A percentile compares a stretch with the other conserved stretches of the same genome.
phyloP scores from a whole-genome alignment of 1,139 yeast species.

The Zygosaccharomyces sapae region DNA sequence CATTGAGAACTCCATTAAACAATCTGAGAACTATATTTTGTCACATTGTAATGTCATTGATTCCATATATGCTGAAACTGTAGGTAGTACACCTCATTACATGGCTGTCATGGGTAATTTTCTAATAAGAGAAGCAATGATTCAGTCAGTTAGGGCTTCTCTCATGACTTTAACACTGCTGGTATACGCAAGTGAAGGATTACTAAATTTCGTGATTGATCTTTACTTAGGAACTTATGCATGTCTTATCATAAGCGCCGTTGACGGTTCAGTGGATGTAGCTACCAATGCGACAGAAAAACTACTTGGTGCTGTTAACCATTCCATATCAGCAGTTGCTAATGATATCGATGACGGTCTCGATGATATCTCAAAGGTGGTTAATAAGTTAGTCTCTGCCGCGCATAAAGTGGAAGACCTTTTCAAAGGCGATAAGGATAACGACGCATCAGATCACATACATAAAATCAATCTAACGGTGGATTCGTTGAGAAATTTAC shows the following conservation, averaged over 20 bases:
- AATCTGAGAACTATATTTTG: slow-evolving; percentile 38
- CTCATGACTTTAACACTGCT: slow-evolving; percentile 41
- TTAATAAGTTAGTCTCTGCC: slow-evolving; percentile 49
- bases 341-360: slow-evolving; percentile 61
- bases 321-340: slow-evolving; percentile 51
- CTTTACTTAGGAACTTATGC: slow-evolving; percentile 79
- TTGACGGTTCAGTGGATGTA: slow-evolving; percentile 66
- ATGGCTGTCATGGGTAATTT: slow-evolving; percentile 52
- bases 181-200: slow-evolving; percentile 53
- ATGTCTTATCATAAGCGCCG: slow-evolving; percentile 70
- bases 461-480: slow-evolving; percentile 57
- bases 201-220: slow-evolving; percentile 64
- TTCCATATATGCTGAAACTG: slow-evolving; percentile 39
- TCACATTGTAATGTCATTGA: slow-evolving; percentile 47
- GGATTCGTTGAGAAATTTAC: slow-evolving; percentile 49
- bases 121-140: slow-evolving; percentile 46
- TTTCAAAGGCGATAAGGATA: slow-evolving; percentile 48
- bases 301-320: slow-evolving; percentile 56
- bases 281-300: slow-evolving; percentile 71
- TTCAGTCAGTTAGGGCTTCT: slow-evolving; percentile 46
- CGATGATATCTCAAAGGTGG: slow-evolving; percentile 47
- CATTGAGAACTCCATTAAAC: slow-evolving; percentile 40
- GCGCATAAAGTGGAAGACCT: slow-evolving; percentile 47
- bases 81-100: slow-evolving; percentile 53
- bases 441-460: slow-evolving; percentile 35